Conservation (phyloP, 805 yeast species). For the Yamadazyma philogaea region DNA sequence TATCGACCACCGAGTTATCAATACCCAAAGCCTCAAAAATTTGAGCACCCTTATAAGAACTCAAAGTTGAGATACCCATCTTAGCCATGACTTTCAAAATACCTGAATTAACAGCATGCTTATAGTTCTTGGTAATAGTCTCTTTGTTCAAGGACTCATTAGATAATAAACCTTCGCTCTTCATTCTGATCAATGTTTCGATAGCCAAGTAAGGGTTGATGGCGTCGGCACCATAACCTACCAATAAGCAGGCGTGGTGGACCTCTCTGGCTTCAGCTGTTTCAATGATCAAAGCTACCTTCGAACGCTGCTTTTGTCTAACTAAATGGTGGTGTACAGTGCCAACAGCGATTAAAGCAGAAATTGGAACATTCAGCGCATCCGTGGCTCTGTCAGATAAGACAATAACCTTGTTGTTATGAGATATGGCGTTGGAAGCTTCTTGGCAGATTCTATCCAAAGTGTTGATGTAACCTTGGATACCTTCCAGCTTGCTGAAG, state of each 20-base stretch:
- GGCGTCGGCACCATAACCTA: constrained; percentile 98
- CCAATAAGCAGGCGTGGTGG: constrained; percentile 89
- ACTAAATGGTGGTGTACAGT: constrained; percentile 97
- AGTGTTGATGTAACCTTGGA: constrained; percentile 79
- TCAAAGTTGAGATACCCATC: constrained; percentile 98
- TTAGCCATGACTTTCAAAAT: constrained; percentile 96
- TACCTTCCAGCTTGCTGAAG: constrained; percentile 77
- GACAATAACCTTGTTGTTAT: constrained; percentile 69
- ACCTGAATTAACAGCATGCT: constrained; percentile 84
- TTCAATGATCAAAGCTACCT: constrained; percentile 87
- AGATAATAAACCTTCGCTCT: constrained; percentile 67
- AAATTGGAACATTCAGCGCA: constrained; percentile 68
- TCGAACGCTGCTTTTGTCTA: constrained; percentile 92
- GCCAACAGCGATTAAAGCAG: constrained; percentile 90
- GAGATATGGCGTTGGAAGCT: constrained; percentile 81
- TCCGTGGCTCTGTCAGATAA: constrained; percentile 68
- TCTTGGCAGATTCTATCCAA: constrained; percentile 83
- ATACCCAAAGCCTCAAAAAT: constrained; percentile 96
- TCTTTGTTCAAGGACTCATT: constrained; percentile 55
- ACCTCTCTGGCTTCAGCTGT: constrained; percentile 98
- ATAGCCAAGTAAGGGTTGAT: constrained; percentile 90
- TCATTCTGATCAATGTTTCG: constrained; percentile 84
- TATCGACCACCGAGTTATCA: constrained; percentile 90
- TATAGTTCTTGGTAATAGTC: constrained; percentile 71
- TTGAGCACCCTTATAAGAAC: constrained; percentile 99